These are phyloP conservation scores for Grosmannia clavigera DNA, from an alignment of 2,329 filamentous ascomycete species.

Conservation along the genomic window DNA sequence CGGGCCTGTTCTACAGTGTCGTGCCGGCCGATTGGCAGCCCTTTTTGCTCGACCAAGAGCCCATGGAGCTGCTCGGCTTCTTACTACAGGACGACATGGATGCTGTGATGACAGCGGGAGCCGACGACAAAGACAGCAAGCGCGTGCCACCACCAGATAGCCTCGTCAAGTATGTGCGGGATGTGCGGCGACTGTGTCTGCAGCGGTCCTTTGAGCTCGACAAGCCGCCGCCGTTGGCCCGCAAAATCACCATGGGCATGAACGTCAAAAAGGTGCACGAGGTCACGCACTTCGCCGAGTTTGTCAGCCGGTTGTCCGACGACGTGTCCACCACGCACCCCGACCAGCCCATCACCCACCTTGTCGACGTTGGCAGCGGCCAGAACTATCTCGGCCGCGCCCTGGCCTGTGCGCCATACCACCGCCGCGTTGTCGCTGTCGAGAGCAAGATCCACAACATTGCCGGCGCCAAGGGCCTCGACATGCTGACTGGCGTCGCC, in stretches of 20 bases:
- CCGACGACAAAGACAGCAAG: neutral
- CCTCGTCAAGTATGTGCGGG: conserved; percentile 59
- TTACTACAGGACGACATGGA: conserved; percentile 66
- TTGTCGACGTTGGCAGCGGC: conserved; percentile 91
- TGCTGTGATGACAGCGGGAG: conserved; percentile 13
- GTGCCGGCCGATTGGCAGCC: conserved; percentile 69
- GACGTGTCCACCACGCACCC: conserved; percentile 44
- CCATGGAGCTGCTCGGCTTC: conserved; percentile 68
- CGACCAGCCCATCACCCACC: conserved; percentile 57
- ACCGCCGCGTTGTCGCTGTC: conserved; percentile 77
- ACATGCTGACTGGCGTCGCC: conserved; percentile 67
- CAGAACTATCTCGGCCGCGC: conserved; percentile 92
- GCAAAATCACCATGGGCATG: conserved; percentile 77
- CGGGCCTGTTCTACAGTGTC: conserved; percentile 67
- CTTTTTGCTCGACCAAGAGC: conserved; percentile 59
- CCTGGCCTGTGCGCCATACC: conserved; percentile 74
- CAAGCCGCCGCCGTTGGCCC: conserved; percentile 45
- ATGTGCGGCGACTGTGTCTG: conserved; percentile 59
- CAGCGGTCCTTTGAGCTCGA: conserved; percentile 40
- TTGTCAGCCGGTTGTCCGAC: conserved; percentile 50
- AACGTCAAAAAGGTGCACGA: conserved; percentile 93
- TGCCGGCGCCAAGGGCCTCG: conserved; percentile 68
- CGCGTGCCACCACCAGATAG: conserved; percentile 32
- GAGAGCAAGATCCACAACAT: conserved; percentile 84
- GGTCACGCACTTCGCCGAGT: conserved; percentile 80